Percentiles rank a stretch among this genome's conserved stretches.
phyloP scores from a whole-genome alignment of 768 basidiomycete species.

The Collybia sordida region DNA sequence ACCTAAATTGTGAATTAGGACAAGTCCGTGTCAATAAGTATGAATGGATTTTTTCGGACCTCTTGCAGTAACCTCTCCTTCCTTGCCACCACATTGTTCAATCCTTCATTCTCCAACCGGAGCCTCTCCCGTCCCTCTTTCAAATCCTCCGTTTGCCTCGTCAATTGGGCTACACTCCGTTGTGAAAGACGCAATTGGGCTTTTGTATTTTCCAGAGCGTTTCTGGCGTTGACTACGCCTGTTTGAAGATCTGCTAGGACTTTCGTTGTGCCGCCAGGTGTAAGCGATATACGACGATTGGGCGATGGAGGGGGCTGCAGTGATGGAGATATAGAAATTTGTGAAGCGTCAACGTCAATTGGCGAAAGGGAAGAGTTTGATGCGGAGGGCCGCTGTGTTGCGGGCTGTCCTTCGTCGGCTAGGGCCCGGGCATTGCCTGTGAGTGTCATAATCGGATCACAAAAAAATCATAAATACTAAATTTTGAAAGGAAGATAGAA shows the following conservation, averaged over 20 bases:
- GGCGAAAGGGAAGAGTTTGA: slow-evolving; percentile 27
- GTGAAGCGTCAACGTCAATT: slow-evolving; percentile 34
- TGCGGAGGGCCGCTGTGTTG: slow-evolving; percentile 29
- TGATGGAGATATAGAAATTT: slow-evolving; percentile 34
- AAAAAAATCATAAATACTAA: slow-evolving; percentile 19
- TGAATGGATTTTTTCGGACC: slow-evolving; percentile 35
- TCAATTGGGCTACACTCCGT: slow-evolving; percentile 79
- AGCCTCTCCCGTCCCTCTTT: slow-evolving; percentile 85
- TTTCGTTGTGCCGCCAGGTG: slow-evolving; percentile 81
- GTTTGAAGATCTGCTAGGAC: slow-evolving; percentile 87
- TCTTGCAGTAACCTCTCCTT: slow-evolving; percentile 89
- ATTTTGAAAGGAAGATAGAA: slow-evolving; percentile 15
- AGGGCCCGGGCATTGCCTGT: slow-evolving; percentile 82
- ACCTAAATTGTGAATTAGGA: slow-evolving; percentile 41
- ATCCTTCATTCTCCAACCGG: slow-evolving; percentile 80
- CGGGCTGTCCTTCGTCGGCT: slow-evolving; percentile 65
- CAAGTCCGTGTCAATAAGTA: neutral
- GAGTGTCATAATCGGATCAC: slow-evolving; percentile 22
- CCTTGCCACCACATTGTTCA: slow-evolving; percentile 85
- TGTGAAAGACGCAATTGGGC: slow-evolving; percentile 79
- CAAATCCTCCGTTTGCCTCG: slow-evolving; percentile 83
- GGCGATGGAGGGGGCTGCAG: slow-evolving; percentile 54
- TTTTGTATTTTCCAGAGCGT: slow-evolving; percentile 85
- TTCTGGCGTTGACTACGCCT: slow-evolving; percentile 75
- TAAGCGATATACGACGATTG: slow-evolving; percentile 55